Evolutionary conservation across 2,329 filamentous ascomycete genomes (phyloP).

Genomic region (Phialophora tarda): DNA sequence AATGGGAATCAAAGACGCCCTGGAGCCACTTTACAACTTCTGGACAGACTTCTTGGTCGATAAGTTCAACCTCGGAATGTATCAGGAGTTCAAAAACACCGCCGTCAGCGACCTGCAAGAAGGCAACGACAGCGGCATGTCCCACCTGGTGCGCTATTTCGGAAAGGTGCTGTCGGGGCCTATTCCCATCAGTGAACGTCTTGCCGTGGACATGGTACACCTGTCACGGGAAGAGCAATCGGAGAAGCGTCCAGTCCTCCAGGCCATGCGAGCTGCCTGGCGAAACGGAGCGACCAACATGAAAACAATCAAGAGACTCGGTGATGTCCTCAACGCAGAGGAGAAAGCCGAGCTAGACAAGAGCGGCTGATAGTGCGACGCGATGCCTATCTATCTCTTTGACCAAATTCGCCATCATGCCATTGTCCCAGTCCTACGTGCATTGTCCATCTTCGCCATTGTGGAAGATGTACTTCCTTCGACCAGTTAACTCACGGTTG

Average conservation of each 20-base stretch:
- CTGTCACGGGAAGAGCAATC: constrained; percentile 58
- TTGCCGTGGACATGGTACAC: constrained; percentile 62
- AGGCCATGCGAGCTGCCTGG: constrained; percentile 59
- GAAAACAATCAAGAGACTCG: constrained; percentile 63
- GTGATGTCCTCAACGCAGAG: constrained; percentile 57
- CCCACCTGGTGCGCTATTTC: constrained; percentile 70
- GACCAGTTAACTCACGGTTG: constrained; percentile 14
- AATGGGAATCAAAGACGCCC: constrained; percentile 49
- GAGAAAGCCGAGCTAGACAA: constrained; percentile 57
- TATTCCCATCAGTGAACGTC: constrained; percentile 57
- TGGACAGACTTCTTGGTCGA: constrained; percentile 75
- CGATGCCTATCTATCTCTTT: neutral
- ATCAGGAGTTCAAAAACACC: constrained; percentile 72
- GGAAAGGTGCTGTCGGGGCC: constrained; percentile 60
- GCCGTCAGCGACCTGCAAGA: constrained; percentile 68
- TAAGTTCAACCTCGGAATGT: constrained; percentile 77
- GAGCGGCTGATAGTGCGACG: constrained; percentile 33
- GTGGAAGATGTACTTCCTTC: constrained; percentile 21
- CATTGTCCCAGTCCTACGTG: constrained; percentile 20
- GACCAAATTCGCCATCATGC: constrained; percentile 13
- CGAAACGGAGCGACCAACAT: constrained; percentile 60
- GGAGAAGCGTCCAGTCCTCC: constrained; percentile 54
- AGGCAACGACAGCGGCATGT: constrained; percentile 62
- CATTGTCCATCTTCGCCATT: constrained; percentile 23
- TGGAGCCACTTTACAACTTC: constrained; percentile 67